These are phyloP conservation scores for Xerocomus nothofagi DNA, from an alignment of 1,284 basidiomycete species.

Conservation along the genomic window DNA sequence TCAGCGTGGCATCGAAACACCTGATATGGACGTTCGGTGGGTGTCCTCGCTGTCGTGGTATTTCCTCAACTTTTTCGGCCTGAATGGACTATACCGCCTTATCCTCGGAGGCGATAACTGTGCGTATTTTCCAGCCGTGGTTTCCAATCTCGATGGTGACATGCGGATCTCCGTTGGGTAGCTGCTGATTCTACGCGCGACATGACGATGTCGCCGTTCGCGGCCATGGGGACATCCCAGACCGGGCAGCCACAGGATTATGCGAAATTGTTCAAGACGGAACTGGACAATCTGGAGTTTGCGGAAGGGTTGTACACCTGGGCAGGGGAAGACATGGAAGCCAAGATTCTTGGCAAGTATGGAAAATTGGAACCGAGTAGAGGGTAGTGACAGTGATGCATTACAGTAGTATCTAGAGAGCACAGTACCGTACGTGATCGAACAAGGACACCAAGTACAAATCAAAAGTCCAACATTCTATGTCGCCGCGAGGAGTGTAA, in stretches of 20 bases:
- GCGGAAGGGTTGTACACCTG: conserved; percentile 83
- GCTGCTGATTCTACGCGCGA: conserved; percentile 78
- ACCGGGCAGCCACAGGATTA: conserved; percentile 77
- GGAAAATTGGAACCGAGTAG: conserved; percentile 46
- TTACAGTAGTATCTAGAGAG: conserved; percentile 23
- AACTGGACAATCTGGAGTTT: conserved; percentile 92
- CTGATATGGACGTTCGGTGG: conserved; percentile 98
- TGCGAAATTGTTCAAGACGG: conserved; percentile 87
- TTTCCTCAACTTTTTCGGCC: conserved; percentile 97
- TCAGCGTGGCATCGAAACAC: conserved; percentile 93
- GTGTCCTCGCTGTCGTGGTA: conserved; percentile 99
- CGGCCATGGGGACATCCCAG: conserved; percentile 51
- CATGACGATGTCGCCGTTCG: conserved; percentile 72
- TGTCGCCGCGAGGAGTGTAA: conserved; percentile 8
- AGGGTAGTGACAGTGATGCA: conserved; percentile 24
- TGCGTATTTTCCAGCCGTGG: conserved; percentile 42
- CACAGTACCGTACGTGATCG: conserved; percentile 27
- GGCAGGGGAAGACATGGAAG: conserved; percentile 80
- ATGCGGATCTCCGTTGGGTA: conserved; percentile 33
- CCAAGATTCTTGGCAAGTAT: conserved; percentile 74
- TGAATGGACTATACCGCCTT: conserved; percentile 93
- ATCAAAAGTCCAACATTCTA: conserved; percentile 18
- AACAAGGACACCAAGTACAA: conserved; percentile 12
- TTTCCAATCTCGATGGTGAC: conserved; percentile 17
- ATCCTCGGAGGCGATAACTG: conserved; percentile 91